Evolutionary conservation across 108 stramenopile genomes (phyloP), one percentile per base, ranked within the genome.

Genomic region (Fistulifera solaris): DNA sequence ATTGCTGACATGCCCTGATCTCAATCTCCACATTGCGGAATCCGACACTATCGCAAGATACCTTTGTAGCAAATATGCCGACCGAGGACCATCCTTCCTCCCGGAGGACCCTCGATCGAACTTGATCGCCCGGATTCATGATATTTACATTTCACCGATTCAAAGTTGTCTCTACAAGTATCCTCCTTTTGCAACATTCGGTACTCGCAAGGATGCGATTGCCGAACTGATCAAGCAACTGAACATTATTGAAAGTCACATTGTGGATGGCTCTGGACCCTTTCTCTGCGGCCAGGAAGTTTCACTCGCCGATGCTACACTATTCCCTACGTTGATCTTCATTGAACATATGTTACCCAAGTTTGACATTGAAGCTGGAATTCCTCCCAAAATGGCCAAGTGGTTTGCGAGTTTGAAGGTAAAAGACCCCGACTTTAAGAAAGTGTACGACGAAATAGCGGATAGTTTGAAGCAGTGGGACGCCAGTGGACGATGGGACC

Each of bases 161-260:
- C 93, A 95, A 62, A 86, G 78, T 0, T 91, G 87, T 54, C 47
- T 98, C 70, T 98, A 98, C 77, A 86, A 87, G 63, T 63, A 72
- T 1, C 52, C 73, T 14, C 94, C 94, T 2, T 73, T 93, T 51
- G 94, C 92, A 6, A 58, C 59, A 51, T 91, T 75, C 61, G 79
- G 76, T 26, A 83, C 80, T 41, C 67, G 95, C 10, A 67, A 77
- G 55, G 85, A 85, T 50, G 94, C 95, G 0, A 45, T 94, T 0
- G 31, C 38, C 4, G 95, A 89, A 45, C 85, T 76, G 52, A 59
- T 63, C 16, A 84, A 72, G 50, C 87, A 95, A 56, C 58, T 90
- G 23, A 27, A 73, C 22, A 47, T 85, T 1, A 76, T 95, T 58
- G 89, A 93, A 58, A 61, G 70, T 21, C 64, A 93, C 22, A 51